These are phyloP conservation scores for Eucalyptus decipiens DNA, from an alignment of 345 rosid species.

Conservation along the genomic window DNA sequence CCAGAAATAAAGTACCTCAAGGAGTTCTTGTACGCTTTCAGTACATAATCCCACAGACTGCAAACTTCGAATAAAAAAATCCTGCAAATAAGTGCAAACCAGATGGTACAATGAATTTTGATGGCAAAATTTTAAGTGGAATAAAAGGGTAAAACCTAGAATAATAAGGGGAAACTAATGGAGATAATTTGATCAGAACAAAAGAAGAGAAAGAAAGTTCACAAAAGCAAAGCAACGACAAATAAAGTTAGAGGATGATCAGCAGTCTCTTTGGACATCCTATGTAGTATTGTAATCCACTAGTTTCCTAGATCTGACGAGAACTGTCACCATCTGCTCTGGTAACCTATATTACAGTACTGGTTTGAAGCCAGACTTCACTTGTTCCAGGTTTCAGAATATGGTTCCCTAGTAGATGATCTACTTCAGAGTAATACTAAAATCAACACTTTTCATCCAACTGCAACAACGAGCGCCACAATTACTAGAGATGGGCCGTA, in stretches of 20 bases:
- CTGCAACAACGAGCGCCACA: background rate
- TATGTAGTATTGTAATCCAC: background rate
- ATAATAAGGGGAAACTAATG: background rate
- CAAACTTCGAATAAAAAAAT: conserved; percentile 87
- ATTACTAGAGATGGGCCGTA: background rate
- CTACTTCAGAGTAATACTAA: background rate
- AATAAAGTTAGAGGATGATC: background rate
- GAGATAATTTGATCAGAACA: background rate
- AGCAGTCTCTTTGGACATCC: background rate
- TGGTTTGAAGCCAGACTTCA: background rate
- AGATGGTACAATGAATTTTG: background rate
- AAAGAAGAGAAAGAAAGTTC: background rate
- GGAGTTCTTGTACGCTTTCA: conserved; percentile 71
- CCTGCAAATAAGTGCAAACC: conserved; percentile 31
- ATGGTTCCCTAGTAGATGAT: background rate
- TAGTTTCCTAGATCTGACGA: background rate
- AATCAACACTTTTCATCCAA: background rate
- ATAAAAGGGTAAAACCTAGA: background rate
- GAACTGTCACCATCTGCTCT: background rate
- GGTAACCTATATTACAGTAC: background rate
- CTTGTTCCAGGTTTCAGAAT: background rate
- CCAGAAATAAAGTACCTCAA: conserved; percentile 38
- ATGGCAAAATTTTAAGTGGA: background rate
- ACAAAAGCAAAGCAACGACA: background rate
- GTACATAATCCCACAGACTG: conserved; percentile 65